These are phyloP conservation scores for Crithidia expoeki DNA, from an alignment of 208 protist genomes.

Conservation along the genomic window DNA sequence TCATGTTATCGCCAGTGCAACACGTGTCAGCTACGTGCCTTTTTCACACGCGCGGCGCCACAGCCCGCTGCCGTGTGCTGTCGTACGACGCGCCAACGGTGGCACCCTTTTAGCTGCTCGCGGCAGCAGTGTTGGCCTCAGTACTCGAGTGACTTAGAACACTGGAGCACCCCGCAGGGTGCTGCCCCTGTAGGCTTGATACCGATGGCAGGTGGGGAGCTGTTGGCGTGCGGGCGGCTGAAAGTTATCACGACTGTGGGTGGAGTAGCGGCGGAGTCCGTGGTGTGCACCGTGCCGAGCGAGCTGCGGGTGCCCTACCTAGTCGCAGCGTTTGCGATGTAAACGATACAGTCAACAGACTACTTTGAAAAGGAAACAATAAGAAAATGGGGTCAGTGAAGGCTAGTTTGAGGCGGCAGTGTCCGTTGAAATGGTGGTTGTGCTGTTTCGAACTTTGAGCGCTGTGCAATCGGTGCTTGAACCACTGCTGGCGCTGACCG, in stretches of 20 bases:
- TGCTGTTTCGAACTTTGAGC: too few species aligned
- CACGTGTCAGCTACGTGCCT: constrained; percentile 66
- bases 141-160: constrained; percentile 44
- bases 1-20: constrained; percentile 44
- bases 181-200: constrained; percentile 22
- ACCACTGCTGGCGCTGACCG: too few species aligned
- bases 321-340: constrained; percentile 27
- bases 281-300: constrained; percentile 16
- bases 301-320: constrained; percentile 26
- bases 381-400: too few species aligned
- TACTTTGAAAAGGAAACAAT: not conserved
- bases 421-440: too few species aligned
- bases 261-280: not conserved
- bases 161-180: constrained; percentile 29
- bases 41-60: constrained; percentile 43
- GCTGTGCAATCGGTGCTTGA: too few species aligned
- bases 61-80: constrained; percentile 44
- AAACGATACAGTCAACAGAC: constrained; percentile 9
- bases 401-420: too few species aligned
- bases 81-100: constrained; percentile 25
- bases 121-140: constrained; percentile 60
- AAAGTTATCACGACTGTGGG: constrained; percentile 19
- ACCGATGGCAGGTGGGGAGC: constrained; percentile 11
- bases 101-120: constrained; percentile 47
- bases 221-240: constrained; percentile 25